Evolutionary conservation across 2,329 filamentous ascomycete species (phyloP), one percentile per base, ranked within the genome.

Genomic region (Diaporthe sp.): DNA sequence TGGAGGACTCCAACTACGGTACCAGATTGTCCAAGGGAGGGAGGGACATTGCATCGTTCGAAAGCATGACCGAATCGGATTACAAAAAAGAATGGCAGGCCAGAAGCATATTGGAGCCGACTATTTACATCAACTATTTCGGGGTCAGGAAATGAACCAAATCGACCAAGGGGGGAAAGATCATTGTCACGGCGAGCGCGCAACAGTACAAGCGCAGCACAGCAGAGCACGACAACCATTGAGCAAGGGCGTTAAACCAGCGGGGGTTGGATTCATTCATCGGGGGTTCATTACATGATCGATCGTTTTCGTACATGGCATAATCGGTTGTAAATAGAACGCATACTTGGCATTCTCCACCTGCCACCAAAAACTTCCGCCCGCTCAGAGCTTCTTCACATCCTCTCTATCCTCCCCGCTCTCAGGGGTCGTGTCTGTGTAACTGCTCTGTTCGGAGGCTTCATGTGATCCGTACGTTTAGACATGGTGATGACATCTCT

Each of bases 81-180:
- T 40, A 19, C n/a, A 54, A 30, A 40, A 50, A 30, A 10, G 30
- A 50, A 28, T 45, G 13, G 33, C n/a, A 40, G 13, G 54, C 4
- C 60, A 64, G 25, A 54, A 68, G 64, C 64, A 68, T 68, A 22
- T 40, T 40, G 45, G 25, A 28, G 45, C 28, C n/a, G n/a, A n/a
- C n/a, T n/a, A n/a, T 9, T 30, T n/a, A 64, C 45, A 68, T 19
- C 7, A 13, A 50, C 12, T 6, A 40, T 68, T 13, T 40, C 13
- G 10, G 22, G 30, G 3, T 17, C 4, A 10, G 19, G 30, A 7
- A 2, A 15, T 38, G 30, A 12, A 33, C 8, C 6, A 38, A 35
- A n/a, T 12, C 38, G 38, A 61, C 22, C 45, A 47, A 10, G 3
- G 12, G 50, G 28, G n/a, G 45, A 33, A 52, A 19, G 19, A 28